phyloP scores from a whole-genome alignment of 2,329 filamentous ascomycete genomes.

The Botryotinia globosa region DNA sequence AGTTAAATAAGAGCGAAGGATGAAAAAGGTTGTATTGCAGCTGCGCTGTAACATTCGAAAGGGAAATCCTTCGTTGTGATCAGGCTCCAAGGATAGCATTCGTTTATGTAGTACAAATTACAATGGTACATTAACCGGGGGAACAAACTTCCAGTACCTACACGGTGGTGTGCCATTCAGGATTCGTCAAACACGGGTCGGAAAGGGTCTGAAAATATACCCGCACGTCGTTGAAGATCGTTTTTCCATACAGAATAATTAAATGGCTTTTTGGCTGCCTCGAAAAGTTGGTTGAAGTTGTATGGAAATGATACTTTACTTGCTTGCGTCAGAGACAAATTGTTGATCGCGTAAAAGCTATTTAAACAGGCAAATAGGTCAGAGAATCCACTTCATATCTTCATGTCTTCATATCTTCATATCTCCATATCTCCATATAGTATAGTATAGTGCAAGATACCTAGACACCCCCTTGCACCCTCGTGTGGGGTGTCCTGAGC shows the following conservation, averaged over 20 bases:
- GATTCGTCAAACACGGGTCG: not conserved
- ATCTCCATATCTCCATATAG: not conserved
- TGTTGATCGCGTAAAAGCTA: not conserved
- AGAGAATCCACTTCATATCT: not conserved
- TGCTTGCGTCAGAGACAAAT: not conserved
- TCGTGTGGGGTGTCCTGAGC: not conserved
- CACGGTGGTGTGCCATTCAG: not conserved
- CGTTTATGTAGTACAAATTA: not conserved
- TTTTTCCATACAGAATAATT: not conserved
- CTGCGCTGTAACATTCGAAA: slow-evolving; percentile 4
- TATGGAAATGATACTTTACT: not conserved
- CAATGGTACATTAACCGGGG: not conserved
- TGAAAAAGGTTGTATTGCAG: slow-evolving; percentile 1
- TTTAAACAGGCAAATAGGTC: not conserved
- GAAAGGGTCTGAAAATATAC: not conserved
- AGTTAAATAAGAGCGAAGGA: not conserved
- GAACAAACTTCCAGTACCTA: not conserved
- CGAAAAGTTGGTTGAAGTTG: not conserved
- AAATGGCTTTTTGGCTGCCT: not conserved
- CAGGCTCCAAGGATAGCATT: not conserved
- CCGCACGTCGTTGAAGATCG: not conserved
- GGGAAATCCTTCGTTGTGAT: not conserved
- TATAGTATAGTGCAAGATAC: not conserved
- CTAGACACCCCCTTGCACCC: not conserved
- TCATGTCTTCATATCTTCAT: not conserved